These are phyloP conservation scores for Flaveria linearis DNA, from an alignment of 129 eudicot genomes.

Conservation along the genomic window DNA sequence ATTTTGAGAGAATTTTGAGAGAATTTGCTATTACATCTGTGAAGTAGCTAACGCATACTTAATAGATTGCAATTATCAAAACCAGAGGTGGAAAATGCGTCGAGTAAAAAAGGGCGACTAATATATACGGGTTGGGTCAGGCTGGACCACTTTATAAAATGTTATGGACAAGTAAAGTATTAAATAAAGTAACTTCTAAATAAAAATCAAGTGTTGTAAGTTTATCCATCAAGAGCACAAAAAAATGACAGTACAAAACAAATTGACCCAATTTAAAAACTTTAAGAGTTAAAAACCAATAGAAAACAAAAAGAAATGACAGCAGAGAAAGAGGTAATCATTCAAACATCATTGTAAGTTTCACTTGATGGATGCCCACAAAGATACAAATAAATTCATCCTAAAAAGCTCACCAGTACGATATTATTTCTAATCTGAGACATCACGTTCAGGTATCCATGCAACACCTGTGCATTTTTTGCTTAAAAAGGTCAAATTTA, in stretches of 20 bases:
- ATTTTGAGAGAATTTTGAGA: neutral
- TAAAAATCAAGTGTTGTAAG: neutral
- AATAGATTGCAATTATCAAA: neutral
- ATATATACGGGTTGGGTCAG: neutral
- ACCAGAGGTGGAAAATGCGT: neutral
- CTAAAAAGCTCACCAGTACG: neutral
- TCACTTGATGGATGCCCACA: slow-evolving; percentile 19
- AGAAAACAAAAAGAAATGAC: neutral
- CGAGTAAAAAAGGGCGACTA: neutral
- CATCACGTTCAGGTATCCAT: slow-evolving; percentile 86
- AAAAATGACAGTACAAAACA: neutral
- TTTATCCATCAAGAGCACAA: neutral
- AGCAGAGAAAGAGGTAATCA: neutral
- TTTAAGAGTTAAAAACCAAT: neutral
- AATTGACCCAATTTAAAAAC: neutral
- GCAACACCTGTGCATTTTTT: slow-evolving; percentile 63
- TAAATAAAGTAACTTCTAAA: neutral
- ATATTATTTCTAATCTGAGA: slow-evolving; percentile 19
- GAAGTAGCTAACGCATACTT: neutral
- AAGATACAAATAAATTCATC: neutral
- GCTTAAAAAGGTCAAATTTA: slow-evolving; percentile 12
- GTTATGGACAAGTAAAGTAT: neutral
- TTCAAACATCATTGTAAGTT: neutral
- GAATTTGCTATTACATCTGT: slow-evolving; percentile 1
- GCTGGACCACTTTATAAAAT: neutral